These are phyloP conservation scores for Xylariomycetidae sp. DNA, from an alignment of 2,329 filamentous ascomycete species.

Conservation along the genomic window DNA sequence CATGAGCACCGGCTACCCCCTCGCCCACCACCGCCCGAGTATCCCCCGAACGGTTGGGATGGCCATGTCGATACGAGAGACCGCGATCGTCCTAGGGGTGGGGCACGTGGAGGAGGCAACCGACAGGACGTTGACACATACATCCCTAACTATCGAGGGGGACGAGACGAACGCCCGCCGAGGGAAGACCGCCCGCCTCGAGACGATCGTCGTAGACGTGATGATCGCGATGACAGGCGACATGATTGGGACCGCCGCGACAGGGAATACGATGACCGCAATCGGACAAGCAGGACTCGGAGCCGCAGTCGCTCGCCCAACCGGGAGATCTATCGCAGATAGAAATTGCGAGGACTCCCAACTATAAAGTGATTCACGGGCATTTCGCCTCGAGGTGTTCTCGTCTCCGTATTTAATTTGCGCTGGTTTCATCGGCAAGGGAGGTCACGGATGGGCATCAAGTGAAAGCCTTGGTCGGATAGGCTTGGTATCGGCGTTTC, in stretches of 20 bases:
- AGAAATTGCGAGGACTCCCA: conserved; percentile 18
- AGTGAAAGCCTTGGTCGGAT: too few species aligned
- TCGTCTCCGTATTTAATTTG: too few species aligned
- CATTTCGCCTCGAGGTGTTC: too few species aligned
- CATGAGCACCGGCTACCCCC: conserved; percentile 40
- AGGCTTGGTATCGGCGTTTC: too few species aligned
- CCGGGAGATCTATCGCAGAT: conserved; percentile 47
- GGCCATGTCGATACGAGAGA: conserved; percentile 36
- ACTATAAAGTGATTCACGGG: too few species aligned
- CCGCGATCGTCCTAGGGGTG: conserved; percentile 33
- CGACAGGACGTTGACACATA: conserved; percentile 44
- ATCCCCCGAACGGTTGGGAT: conserved; percentile 33
- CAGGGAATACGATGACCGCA: conserved; percentile 29
- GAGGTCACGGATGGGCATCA: too few species aligned
- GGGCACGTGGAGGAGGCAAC: conserved; percentile 26
- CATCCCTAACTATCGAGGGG: conserved; percentile 42
- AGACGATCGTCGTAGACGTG: conserved; percentile 30
- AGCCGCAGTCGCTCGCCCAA: conserved; percentile 45
- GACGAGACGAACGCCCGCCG: conserved; percentile 29
- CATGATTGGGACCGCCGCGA: conserved; percentile 35
- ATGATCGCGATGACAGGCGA: conserved; percentile 32
- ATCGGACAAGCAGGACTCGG: conserved; percentile 35
- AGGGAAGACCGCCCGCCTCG: conserved; percentile 31
- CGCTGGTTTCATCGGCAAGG: too few species aligned
- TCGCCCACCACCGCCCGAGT: conserved; percentile 43